Evolutionary conservation across 495 filamentous ascomycete genomes (phyloP), one percentile per base, ranked within the genome.

Genomic region (Tuber umbilicatum): DNA sequence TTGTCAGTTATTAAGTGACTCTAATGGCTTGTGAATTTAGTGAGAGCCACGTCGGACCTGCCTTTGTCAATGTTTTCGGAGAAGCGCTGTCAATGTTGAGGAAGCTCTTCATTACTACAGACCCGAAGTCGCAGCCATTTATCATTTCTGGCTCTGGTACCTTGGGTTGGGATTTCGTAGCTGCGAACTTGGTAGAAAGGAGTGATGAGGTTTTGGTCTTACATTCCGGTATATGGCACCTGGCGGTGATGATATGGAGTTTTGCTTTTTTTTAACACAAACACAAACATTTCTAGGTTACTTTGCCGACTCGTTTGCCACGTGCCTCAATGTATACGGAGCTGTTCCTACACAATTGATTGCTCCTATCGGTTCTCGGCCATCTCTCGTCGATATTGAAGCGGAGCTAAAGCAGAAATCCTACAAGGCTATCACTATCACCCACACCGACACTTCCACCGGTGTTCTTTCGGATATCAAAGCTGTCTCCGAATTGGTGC

Each of bases 401-500:
- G 87, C 90, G 81, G 93, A 93, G 23, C 86, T 99, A 72, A 90
- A 91, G 82, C 88, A 91, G 86, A 97, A 94, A 85, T 86, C 89
- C 74, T 97, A 97, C 86, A 97, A 97, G 87, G 75, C 92, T 70
- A 85, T 99, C 81, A 97, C 95, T 67, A 90, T 98, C 75, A 99
- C 95, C 10, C 95, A 99, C 84, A 94, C 97, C 74, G 95, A 99
- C 81, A 99, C 95, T 37, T 97, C 93, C 9, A 99, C 95, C 55
- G 95, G 95, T 70, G 95, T 99, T 10, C 86, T 99, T 70, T 93
- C 90, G 80, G 95, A 99, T 76, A 87, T 99, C 78, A 90, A 96
- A 86, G 87, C 88, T 67, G 85, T 99, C 55, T 89, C 93, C 23
- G 91, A 92, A 82, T 84, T 97, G 27, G 91, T 97, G 70, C 92